These are phyloP conservation scores for Aspergillus thermomutatus DNA, from an alignment of 2,329 filamentous ascomycete species.

Conservation along the genomic window DNA sequence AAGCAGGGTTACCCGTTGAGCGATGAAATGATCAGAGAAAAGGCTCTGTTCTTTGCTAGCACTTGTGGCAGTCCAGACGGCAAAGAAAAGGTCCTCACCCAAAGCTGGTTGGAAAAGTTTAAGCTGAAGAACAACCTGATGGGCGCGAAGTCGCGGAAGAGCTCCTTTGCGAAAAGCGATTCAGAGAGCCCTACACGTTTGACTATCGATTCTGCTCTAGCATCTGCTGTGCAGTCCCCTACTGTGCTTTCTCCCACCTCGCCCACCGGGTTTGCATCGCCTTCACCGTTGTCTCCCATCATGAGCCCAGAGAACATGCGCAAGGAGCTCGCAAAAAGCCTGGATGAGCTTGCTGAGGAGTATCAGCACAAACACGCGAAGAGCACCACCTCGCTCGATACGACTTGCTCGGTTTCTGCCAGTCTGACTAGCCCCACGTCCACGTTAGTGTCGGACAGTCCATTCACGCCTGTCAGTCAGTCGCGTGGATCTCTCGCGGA, in stretches of 20 bases:
- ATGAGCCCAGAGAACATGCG: conserved; percentile 69
- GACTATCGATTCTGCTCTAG: conserved; percentile 51
- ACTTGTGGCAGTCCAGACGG: conserved; percentile 69
- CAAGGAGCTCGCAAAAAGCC: conserved; percentile 54
- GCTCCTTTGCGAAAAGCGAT: conserved; percentile 59
- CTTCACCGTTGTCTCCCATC: conserved; percentile 67
- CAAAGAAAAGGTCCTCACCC: conserved; percentile 67
- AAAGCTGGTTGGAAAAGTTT: conserved; percentile 89
- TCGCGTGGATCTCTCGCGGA: conserved; percentile 46
- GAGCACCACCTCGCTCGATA: conserved; percentile 64
- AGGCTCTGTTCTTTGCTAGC: conserved; percentile 75
- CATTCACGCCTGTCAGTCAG: conserved; percentile 59
- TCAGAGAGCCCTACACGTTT: conserved; percentile 61
- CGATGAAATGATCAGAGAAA: conserved; percentile 79
- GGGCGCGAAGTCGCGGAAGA: conserved; percentile 53
- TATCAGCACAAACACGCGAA: conserved; percentile 66
- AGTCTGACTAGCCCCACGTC: conserved; percentile 71
- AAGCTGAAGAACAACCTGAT: conserved; percentile 77
- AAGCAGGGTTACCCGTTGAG: conserved; percentile 70
- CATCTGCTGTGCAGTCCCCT: conserved; percentile 61
- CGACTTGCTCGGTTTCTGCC: conserved; percentile 65
- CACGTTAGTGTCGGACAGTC: conserved; percentile 74
- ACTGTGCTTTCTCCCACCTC: conserved; percentile 70
- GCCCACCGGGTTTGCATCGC: conserved; percentile 62
- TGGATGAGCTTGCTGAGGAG: conserved; percentile 58